These are phyloP conservation scores for Phlyctochytrium planicorne DNA, from an alignment of 192 early-diverging fungal genomes.

Conservation along the genomic window DNA sequence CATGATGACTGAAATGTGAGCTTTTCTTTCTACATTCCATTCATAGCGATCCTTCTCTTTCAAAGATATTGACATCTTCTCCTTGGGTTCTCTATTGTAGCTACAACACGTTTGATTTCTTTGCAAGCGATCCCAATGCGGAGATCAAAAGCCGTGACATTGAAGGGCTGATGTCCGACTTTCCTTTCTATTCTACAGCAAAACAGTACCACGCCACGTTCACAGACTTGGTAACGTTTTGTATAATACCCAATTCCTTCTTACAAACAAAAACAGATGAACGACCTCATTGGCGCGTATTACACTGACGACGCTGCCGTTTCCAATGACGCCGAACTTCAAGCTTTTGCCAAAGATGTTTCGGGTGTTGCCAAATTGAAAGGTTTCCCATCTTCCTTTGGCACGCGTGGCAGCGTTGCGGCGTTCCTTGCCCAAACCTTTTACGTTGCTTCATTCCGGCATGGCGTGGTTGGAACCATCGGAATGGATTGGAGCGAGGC, in stretches of 20 bases:
- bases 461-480: not conserved
- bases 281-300: not conserved
- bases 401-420: not conserved
- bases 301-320: conserved; percentile 8
- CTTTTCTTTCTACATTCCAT: too few relatives aligned
- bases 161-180: not conserved
- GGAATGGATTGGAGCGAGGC: not conserved
- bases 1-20: not conserved
- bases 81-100: too few relatives aligned
- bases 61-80: too few relatives aligned
- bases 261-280: not conserved
- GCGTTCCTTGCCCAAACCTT: not conserved
- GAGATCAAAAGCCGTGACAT: not conserved
- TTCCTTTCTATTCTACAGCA: not conserved
- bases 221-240: not conserved
- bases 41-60: too few relatives aligned
- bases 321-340: not conserved
- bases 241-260: not conserved
- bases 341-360: conserved; percentile 1
- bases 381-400: not conserved
- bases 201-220: not conserved
- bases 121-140: not conserved
- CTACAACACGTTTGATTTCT: too few relatives aligned
- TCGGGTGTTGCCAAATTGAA: not conserved
- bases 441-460: not conserved